Conservation (phyloP, 1,139 yeast genomes). For the Waltiozyma sp. region DNA sequence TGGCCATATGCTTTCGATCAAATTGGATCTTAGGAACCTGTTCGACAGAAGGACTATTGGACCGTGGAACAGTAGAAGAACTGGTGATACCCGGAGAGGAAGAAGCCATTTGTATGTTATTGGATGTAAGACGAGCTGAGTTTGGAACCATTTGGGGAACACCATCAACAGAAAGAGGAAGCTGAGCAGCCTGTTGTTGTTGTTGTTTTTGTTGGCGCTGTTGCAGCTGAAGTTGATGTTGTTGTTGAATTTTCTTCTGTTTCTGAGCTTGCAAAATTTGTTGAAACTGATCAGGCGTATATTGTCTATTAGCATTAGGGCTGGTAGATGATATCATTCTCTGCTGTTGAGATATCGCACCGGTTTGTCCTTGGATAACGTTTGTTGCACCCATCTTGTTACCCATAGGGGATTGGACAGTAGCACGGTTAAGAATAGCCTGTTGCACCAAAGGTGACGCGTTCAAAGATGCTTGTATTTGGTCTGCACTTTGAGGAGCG, state of each 20-base stretch:
- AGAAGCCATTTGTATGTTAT: not conserved
- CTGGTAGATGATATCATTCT: not conserved
- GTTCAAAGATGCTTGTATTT: not conserved
- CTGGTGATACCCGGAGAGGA: not conserved
- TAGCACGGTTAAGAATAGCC: not conserved
- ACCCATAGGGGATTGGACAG: conserved; percentile 1
- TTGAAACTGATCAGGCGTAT: conserved; percentile 18
- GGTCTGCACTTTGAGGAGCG: not conserved
- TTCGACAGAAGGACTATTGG: conserved; percentile 3
- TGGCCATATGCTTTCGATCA: conserved; percentile 57
- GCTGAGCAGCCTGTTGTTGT: conserved; percentile 10
- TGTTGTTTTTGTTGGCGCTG: conserved; percentile 14
- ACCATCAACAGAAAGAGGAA: conserved; percentile 1
- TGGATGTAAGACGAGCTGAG: not conserved
- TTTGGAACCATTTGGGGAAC: conserved; percentile 1
- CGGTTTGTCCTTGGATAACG: not conserved
- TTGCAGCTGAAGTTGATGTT: conserved; percentile 3
- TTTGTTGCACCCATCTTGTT: conserved; percentile 5
- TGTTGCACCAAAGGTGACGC: not conserved
- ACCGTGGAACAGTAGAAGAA: conserved; percentile 9
- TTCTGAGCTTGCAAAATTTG: conserved; percentile 20
- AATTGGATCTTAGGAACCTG: conserved; percentile 16
- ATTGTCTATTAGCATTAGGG: conserved; percentile 8
- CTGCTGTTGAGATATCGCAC: conserved; percentile 5
- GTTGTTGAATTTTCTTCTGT: conserved; percentile 27